These are phyloP conservation scores for Cyclotella atomus DNA, from an alignment of 108 stramenopile species.

Conservation along the genomic window DNA sequence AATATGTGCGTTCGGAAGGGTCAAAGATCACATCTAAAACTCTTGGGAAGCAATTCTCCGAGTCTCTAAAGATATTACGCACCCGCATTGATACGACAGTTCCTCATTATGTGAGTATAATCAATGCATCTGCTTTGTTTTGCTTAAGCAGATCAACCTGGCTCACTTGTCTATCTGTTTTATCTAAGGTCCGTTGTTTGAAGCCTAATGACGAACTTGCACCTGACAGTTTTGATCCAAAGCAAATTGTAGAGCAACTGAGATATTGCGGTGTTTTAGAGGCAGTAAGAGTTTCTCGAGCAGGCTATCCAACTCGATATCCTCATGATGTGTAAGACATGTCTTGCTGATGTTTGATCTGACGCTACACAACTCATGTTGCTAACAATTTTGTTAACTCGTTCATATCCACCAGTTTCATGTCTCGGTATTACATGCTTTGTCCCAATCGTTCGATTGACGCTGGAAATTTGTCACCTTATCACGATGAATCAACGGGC, in stretches of 20 bases:
- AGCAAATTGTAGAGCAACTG: slow-evolving; percentile 88
- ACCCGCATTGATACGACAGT: slow-evolving; percentile 89
- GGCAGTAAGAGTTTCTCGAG: slow-evolving; percentile 88
- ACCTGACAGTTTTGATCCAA: slow-evolving; percentile 77
- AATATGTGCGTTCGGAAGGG: slow-evolving; percentile 53
- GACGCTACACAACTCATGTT: too few species aligned
- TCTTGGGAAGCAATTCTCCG: slow-evolving; percentile 91
- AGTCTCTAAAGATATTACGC: slow-evolving; percentile 89
- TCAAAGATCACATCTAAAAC: slow-evolving; percentile 52
- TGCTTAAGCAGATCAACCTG: too few species aligned
- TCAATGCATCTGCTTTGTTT: too few species aligned
- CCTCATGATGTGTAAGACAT: slow-evolving; percentile 59
- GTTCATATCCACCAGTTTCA: too few species aligned
- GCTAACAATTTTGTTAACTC: too few species aligned
- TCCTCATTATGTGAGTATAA: slow-evolving; percentile 92
- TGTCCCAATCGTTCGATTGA: slow-evolving; percentile 43
- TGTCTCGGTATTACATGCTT: slow-evolving; percentile 47
- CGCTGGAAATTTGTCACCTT: slow-evolving; percentile 43
- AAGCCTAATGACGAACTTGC: slow-evolving; percentile 91
- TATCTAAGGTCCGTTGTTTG: slow-evolving; percentile 68
- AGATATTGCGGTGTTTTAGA: slow-evolving; percentile 91
- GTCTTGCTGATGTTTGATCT: too few species aligned
- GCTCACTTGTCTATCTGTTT: too few species aligned
- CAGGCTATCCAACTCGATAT: slow-evolving; percentile 90
- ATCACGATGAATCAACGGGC: slow-evolving; percentile 41